Evolutionary conservation across 192 early-diverging fungal species (phyloP), one percentile per base, ranked within the genome.

Genomic region (Dispira simplex): DNA sequence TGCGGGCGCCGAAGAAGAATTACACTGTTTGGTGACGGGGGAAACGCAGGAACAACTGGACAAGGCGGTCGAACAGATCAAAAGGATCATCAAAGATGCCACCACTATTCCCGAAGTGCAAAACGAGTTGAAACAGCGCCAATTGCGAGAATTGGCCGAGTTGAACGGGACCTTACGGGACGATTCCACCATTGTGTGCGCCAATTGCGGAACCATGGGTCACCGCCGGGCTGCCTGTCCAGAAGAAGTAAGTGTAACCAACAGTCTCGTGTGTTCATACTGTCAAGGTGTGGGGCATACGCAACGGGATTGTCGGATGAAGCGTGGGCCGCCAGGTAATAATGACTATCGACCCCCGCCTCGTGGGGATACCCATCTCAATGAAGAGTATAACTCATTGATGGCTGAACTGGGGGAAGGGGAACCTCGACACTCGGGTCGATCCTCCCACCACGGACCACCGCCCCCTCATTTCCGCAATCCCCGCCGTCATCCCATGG

Each of bases 111-210:
- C 96, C 8, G 96, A 98, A 66, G 90, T 87, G 11, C 90, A 95
- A 64, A 98, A 98, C 70, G 91, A 95, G 68, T 72, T 95, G 47
- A 98, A 98, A 71, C 81, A 91, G 62, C 85, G 85, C 75, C 96
- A 98, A 74, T 72, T 98, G 65, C 85, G 96, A 57, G 91, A 95
- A 67, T 75, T 98, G 66, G 96, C 96, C 3, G 87, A 88, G 20
- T 73, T 98, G 48, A 98, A 98, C 71, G 96, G 96, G 64, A 98
- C 96, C 6, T 71, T 98, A 46, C 79, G 96, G 46, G 94, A 97
- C 65, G 94, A 97, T 67, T 93, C 95, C 73, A 88, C 85, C 59
- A 18, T 64, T 11, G 47, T 51, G 27, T 98, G 96, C 70, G 79
- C 81, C 56, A 97, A 97, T 73, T 98, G 96, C 71, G 96, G 96